Evolutionary conservation across 768 basidiomycete species (phyloP), one percentile per base, ranked within the genome.

Genomic region (Hemileccinum impolitum): DNA sequence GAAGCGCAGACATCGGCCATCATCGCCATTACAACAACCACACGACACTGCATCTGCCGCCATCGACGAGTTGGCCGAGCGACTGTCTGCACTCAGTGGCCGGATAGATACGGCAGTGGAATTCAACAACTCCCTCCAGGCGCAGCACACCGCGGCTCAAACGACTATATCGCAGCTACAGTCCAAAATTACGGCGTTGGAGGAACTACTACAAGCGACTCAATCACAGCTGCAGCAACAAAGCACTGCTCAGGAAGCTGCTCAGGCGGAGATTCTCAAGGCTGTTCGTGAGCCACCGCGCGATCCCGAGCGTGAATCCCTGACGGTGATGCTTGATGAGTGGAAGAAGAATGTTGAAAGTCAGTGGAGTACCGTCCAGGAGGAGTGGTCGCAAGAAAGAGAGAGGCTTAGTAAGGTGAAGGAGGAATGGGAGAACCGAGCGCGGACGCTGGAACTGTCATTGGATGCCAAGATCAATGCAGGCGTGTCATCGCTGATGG

Each of bases 311-410:
- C 72, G 69, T 12, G 79, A 80, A 30, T 75, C 76, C 0, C 64
- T 84, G 35, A 79, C 75, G 12, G 69, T 72, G 18, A 75, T 84
- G 63, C 70, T 87, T 26, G 69, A 72, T 17, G 81, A 84, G 36
- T 94, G 90, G 89, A 87, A 85, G 64, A 82, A 80, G 59, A 73
- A 71, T 11, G 81, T 94, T 19, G 91, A 94, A 57, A 86, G 84
- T 9, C 80, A 84, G 43, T 94, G 90, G 90, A 78, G 72, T 31
- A 71, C 67, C 25, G 84, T 94, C 28, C 81, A 85, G 57, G 85
- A 90, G 55, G 87, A 88, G 47, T 96, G 92, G 92, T 76, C 76
- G 2, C 73, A 79, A 32, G 94, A 96, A 67, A 75, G 92, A 4
- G 85, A 86, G 52, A 75, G 90, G 17, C 74, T 96, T 11, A 73